Conservation (phyloP, 75 land plant genomes). For the Selaginella moellendorffii region DNA sequence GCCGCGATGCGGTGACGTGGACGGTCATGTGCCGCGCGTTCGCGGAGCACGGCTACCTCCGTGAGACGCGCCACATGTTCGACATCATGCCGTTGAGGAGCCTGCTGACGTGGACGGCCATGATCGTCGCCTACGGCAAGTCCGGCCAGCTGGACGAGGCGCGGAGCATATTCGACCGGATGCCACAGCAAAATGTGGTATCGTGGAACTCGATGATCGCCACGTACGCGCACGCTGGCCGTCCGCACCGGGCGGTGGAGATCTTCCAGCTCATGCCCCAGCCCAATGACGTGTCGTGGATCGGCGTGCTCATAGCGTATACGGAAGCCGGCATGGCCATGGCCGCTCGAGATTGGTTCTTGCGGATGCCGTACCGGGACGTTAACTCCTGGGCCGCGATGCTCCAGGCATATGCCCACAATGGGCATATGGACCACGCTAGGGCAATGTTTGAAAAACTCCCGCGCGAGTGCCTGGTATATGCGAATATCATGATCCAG, state of each 20-base stretch:
- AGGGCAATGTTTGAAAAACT: background rate
- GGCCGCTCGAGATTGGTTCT: background rate
- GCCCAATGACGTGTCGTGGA: background rate
- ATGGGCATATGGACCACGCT: background rate
- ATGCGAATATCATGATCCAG: background rate
- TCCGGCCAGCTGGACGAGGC: background rate
- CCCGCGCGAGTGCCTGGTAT: background rate
- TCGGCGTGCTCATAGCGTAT: background rate
- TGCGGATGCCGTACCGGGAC: slow-evolving; percentile 3
- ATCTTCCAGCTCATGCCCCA: slow-evolving; percentile 2
- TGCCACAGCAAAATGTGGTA: slow-evolving; percentile 3
- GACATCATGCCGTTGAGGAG: background rate
- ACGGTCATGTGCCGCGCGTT: background rate
- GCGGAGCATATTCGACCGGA: background rate
- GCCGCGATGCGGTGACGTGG: background rate
- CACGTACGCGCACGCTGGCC: background rate
- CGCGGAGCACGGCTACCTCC: background rate
- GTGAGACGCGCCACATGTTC: slow-evolving; percentile 1
- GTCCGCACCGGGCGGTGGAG: background rate
- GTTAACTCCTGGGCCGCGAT: background rate
- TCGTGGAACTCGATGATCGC: slow-evolving; percentile 2
- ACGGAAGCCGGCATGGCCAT: background rate
- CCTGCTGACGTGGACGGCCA: background rate
- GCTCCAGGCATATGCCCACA: background rate
- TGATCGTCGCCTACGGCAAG: slow-evolving; percentile 2